phyloP scores from a whole-genome alignment of 441 rosid genomes.

The Sinapis alba region DNA sequence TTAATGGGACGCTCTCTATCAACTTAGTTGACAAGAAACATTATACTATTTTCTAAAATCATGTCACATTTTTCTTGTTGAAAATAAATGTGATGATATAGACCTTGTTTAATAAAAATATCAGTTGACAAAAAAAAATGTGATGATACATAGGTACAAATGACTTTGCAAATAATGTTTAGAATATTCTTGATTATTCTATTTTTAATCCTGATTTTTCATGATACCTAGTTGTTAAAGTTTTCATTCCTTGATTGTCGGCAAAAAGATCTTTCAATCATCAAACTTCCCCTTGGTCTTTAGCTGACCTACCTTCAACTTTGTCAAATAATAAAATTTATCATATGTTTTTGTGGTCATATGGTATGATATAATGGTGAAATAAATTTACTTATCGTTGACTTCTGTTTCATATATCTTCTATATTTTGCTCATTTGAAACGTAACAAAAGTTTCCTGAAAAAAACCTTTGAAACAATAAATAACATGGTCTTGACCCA shows the following conservation, averaged over 20 bases:
- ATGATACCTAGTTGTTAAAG: constrained; percentile 6
- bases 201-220: constrained; percentile 11
- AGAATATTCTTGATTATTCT: too few species aligned
- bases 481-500: constrained; percentile 85
- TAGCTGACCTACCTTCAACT: constrained; percentile 24
- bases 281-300: constrained; percentile 1
- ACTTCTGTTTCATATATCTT: neutral
- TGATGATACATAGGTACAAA: too few species aligned
- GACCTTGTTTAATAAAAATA: too few species aligned
- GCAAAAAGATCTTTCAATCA: constrained; percentile 32
- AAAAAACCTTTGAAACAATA: neutral
- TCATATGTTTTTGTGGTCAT: too few species aligned
- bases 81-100: too few species aligned
- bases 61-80: too few species aligned
- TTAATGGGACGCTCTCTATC: too few species aligned
- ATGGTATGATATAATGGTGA: neutral
- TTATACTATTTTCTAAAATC: too few species aligned
- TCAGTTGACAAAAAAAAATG: too few species aligned
- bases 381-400: constrained; percentile 7
- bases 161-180: too few species aligned
- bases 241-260: constrained; percentile 38
- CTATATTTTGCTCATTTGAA: too few species aligned
- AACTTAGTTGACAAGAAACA: too few species aligned
- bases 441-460: neutral
- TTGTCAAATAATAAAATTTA: constrained; percentile 5